Percentiles rank a stretch among this genome's conserved stretches.
Conservation (phyloP, 176 grass and related monocot genomes). For the Oryza meridionalis region DNA sequence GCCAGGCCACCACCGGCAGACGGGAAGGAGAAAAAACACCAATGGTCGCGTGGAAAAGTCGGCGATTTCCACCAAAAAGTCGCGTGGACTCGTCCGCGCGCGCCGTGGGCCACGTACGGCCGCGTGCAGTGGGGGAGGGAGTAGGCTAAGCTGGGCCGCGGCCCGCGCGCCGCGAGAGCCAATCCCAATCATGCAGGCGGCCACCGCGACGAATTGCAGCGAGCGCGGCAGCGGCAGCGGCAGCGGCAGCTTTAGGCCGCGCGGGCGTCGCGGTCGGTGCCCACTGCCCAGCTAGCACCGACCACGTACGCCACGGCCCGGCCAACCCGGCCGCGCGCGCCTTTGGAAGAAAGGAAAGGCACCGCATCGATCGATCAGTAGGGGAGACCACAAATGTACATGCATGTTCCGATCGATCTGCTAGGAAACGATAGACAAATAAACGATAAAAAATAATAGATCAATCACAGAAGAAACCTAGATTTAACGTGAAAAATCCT, state of each 20-base stretch:
- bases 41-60: slow-evolving; percentile 44
- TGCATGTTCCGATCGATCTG: not conserved
- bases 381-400: slow-evolving; percentile 31
- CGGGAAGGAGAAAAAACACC: slow-evolving; percentile 1
- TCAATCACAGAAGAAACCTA: too few species aligned
- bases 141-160: not conserved
- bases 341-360: slow-evolving; percentile 33
- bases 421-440: too few species aligned
- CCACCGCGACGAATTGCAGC: not conserved
- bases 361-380: not conserved
- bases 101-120: not conserved
- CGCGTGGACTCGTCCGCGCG: not conserved
- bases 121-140: not conserved
- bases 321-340: not conserved
- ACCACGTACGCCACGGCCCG: slow-evolving; percentile 29
- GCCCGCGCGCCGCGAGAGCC: not conserved
- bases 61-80: not conserved
- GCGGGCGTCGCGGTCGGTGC: not conserved
- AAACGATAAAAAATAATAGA: too few species aligned
- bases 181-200: slow-evolving; percentile 14
- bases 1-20: slow-evolving; percentile 34
- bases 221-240: slow-evolving; percentile 2
- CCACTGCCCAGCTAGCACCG: slow-evolving; percentile 47
- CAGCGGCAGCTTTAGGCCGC: slow-evolving; percentile 40
- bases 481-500: too few species aligned